phyloP scores from a whole-genome alignment of 306 rosid genomes.

The Cicer arietinum region DNA sequence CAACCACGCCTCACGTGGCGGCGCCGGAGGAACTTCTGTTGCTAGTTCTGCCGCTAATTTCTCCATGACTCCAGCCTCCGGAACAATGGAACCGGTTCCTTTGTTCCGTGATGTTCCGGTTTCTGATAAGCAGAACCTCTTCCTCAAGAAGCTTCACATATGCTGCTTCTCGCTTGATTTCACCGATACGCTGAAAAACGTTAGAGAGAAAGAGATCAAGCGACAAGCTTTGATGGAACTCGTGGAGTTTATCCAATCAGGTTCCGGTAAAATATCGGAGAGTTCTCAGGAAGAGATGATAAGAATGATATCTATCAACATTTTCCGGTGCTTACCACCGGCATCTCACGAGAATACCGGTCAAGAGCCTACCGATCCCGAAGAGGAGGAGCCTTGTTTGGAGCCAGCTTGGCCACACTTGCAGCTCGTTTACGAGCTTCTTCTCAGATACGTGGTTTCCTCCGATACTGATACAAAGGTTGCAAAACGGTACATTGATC shows the following conservation, averaged over 20 bases:
- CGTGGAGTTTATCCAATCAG: constrained; percentile 88
- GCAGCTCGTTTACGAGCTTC: constrained; percentile 92
- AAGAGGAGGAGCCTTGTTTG: constrained; percentile 83
- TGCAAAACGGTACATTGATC: constrained; percentile 90
- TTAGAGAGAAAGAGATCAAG: constrained; percentile 88
- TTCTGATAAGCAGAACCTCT: constrained; percentile 69
- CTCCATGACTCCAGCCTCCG: constrained; percentile 52
- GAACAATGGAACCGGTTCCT: constrained; percentile 72
- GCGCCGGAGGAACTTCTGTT: constrained; percentile 29
- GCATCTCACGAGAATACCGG: constrained; percentile 85
- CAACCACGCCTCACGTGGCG: constrained; percentile 77
- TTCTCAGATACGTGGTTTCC: constrained; percentile 85
- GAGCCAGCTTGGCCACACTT: constrained; percentile 95
- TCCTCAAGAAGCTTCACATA: constrained; percentile 68
- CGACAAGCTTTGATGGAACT: constrained; percentile 80
- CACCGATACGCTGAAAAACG: constrained; percentile 72
- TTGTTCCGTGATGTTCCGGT: constrained; percentile 71
- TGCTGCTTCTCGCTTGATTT: constrained; percentile 80
- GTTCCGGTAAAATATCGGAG: constrained; percentile 88
- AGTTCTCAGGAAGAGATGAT: constrained; percentile 92
- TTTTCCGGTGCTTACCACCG: constrained; percentile 91
- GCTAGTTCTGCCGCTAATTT: constrained; percentile 24
- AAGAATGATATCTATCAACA: constrained; percentile 79
- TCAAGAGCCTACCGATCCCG: constrained; percentile 78
- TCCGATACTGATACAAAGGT: constrained; percentile 92